These are phyloP conservation scores for Colletotrichum sojae DNA, from an alignment of 2,329 filamentous ascomycete species.

Conservation along the genomic window DNA sequence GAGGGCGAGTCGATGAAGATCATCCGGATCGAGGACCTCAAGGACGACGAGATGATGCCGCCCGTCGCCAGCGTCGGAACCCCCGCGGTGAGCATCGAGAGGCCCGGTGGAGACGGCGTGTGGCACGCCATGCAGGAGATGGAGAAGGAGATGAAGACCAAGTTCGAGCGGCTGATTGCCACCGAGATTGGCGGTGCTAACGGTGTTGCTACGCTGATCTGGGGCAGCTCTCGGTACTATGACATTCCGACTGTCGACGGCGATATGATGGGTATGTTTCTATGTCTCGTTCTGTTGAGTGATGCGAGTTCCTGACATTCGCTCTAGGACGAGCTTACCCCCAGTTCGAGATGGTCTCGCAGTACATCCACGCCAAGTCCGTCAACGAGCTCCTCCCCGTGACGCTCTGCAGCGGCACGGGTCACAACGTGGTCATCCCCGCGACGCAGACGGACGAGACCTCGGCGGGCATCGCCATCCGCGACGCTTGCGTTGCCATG, in stretches of 20 bases:
- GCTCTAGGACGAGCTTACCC: conserved; percentile 45
- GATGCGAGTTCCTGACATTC: not conserved
- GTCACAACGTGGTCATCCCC: conserved; percentile 43
- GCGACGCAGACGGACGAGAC: conserved; percentile 42
- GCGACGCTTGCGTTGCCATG: conserved; percentile 47
- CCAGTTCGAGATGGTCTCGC: conserved; percentile 47
- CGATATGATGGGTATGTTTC: conserved; percentile 53
- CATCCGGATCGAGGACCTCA: conserved; percentile 42
- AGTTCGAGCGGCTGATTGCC: conserved; percentile 41
- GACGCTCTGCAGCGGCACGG: conserved; percentile 44
- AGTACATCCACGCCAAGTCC: conserved; percentile 48
- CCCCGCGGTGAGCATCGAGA: conserved; percentile 44
- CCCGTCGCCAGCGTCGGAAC: conserved; percentile 44
- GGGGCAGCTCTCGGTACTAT: conserved; percentile 53
- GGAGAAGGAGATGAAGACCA: conserved; percentile 26
- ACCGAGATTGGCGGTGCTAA: conserved; percentile 67
- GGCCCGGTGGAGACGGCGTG: conserved; percentile 40
- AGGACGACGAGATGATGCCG: conserved; percentile 42
- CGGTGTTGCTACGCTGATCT: conserved; percentile 59
- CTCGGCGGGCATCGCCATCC: conserved; percentile 43
- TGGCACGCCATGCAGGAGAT: conserved; percentile 39
- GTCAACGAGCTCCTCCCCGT: conserved; percentile 47
- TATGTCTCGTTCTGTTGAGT: conserved; percentile 45
- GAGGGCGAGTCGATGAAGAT: conserved; percentile 43
- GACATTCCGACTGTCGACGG: conserved; percentile 53